Evolutionary conservation across 192 early-diverging fungal species (phyloP), one percentile per base, ranked within the genome.

Genomic region (Umbelopsis sp.): DNA sequence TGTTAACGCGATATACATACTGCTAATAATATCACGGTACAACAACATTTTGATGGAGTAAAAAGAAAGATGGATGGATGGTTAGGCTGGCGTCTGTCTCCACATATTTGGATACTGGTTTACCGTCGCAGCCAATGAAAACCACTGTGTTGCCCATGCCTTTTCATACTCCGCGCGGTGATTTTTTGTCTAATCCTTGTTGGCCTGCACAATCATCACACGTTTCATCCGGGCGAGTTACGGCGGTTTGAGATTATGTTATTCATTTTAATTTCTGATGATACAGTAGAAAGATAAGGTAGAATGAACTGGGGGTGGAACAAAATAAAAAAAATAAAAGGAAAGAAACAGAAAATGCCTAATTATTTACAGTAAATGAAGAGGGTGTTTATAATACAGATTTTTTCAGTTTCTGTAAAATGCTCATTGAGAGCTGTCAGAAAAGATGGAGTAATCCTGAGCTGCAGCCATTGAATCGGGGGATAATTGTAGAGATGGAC

Each of bases 1-100:
- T 6, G 37, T 46, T 1, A 49, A 49, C 2, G 64, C 21, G 7
- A 37, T 69, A 25, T 13, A 78, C 73, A 81, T 91, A 91, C 90
- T 85, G 58, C 77, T 69, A 80, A 93, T 53, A 61, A 88, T 80
- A 80, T 92, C 91, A 55, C 66, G 69, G 79, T 83, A 93, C 72
- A 93, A 82, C 75, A 90, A 79, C 91, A 92, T 41, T 41, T 41
- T 91, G 72, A 49, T 85, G 33, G 50, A 47, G 46, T 61, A 61
- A 53, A 58, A 66, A n/a, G n/a, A 73, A 55, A 70, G 66, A 33
- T 65, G 68, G 69, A 73, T 64, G 74, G 67, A 74, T 76, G 68
- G 58, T 51, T 48, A 47, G 71, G 30, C 30, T 16, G 27, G 16
- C 16, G 2, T n/a, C 55, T 33, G 30, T 3, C 25, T 35, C 25